Conservation (phyloP, 768 basidiomycete species). For the Leccinum boreale region DNA sequence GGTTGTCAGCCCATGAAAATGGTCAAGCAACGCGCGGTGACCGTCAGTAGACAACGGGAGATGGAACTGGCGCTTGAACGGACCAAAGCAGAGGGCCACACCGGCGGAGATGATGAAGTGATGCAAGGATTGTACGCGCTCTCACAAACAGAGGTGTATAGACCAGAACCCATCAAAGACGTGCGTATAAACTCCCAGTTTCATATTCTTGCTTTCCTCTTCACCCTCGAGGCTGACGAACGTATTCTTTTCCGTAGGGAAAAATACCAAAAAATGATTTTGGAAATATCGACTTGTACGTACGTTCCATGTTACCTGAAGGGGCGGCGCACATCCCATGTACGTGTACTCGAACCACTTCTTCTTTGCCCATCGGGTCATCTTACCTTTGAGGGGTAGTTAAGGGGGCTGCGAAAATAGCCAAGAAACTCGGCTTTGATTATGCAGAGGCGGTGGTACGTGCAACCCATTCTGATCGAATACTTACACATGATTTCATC, state of each 20-base stretch:
- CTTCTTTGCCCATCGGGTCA: slow-evolving; percentile 14
- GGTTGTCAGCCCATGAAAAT: slow-evolving; percentile 86
- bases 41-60: slow-evolving; percentile 74
- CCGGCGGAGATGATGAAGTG: slow-evolving; percentile 46
- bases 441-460: slow-evolving; percentile 94
- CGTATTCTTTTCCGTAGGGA: slow-evolving; percentile 52
- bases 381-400: slow-evolving; percentile 38
- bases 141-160: slow-evolving; percentile 79
- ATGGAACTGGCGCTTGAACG: slow-evolving; percentile 54
- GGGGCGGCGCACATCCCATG: slow-evolving; percentile 91
- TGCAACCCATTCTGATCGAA: slow-evolving; percentile 22
- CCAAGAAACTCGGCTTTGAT: slow-evolving; percentile 81
- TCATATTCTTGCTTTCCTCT: slow-evolving; percentile 3
- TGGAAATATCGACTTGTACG: slow-evolving; percentile 96
- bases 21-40: slow-evolving; percentile 82
- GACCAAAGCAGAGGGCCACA: slow-evolving; percentile 35
- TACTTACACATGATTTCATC: slow-evolving; percentile 3
- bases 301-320: slow-evolving; percentile 87
- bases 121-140: slow-evolving; percentile 88
- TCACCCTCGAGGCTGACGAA: slow-evolving; percentile 4
- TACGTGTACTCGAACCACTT: slow-evolving; percentile 40
- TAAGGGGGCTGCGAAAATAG: slow-evolving; percentile 87
- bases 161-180: slow-evolving; percentile 77
- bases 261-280: slow-evolving; percentile 93
- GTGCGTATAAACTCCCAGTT: slow-evolving; percentile 62